Percentiles rank a stretch among this genome's conserved stretches.
Conservation (phyloP, 2,329 filamentous ascomycete species). For the Byssoonygena ceratinophila region DNA sequence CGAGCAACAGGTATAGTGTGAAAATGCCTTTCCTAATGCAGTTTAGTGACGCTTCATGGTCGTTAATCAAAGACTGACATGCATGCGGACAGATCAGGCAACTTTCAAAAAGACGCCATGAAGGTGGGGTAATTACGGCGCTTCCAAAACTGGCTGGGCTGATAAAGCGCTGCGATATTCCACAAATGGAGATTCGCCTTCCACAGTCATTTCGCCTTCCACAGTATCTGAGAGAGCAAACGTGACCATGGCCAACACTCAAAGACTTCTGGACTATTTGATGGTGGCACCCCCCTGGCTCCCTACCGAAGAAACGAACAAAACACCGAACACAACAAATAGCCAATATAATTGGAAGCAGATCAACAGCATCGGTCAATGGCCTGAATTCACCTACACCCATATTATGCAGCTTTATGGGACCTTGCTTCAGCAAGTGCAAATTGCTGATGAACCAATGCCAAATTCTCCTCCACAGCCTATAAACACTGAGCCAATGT, state of each 20-base stretch:
- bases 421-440: conserved; percentile 5
- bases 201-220: neutral
- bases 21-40: too few species aligned
- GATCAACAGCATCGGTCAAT: conserved; percentile 6
- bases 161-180: neutral
- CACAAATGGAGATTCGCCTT: neutral
- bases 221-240: too few species aligned
- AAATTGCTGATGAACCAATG: conserved; percentile 12
- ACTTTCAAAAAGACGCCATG: too few species aligned
- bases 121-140: neutral
- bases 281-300: conserved; percentile 5
- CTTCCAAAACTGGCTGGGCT: neutral
- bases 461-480: conserved; percentile 12
- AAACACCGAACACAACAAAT: neutral
- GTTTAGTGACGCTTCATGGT: too few species aligned
- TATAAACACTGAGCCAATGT: conserved; percentile 8
- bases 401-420: conserved; percentile 9
- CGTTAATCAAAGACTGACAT: too few species aligned
- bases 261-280: conserved; percentile 7
- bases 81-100: too few species aligned
- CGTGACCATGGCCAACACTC: conserved; percentile 7
- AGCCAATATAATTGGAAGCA: conserved; percentile 1
- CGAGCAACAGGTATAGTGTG: too few species aligned
- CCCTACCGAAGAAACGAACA: conserved; percentile 6
- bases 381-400: conserved; percentile 6